These are phyloP conservation scores for Buddleja alternifolia DNA, from an alignment of 257 asterid species.

Conservation along the genomic window DNA sequence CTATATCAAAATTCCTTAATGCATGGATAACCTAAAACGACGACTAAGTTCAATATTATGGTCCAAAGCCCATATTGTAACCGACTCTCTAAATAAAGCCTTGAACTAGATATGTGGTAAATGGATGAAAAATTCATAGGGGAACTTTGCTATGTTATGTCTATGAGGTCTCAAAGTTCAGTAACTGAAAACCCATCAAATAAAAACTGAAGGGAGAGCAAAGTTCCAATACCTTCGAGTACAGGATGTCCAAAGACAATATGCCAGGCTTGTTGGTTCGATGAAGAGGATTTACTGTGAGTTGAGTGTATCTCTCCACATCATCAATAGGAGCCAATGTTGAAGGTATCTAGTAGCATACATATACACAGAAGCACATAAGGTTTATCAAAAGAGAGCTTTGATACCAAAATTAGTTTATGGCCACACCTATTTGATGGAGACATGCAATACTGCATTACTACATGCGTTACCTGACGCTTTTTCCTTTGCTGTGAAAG, in stretches of 20 bases:
- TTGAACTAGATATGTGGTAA: not conserved
- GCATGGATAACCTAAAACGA: not conserved
- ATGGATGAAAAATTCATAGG: not conserved
- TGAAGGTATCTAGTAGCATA: slow-evolving; percentile 57
- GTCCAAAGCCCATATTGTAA: slow-evolving; percentile 12
- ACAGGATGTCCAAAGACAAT: slow-evolving; percentile 76
- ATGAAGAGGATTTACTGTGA: slow-evolving; percentile 91
- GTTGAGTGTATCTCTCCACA: slow-evolving; percentile 87
- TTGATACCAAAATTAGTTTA: not conserved
- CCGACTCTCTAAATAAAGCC: not conserved
- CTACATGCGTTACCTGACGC: slow-evolving; percentile 66
- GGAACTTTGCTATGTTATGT: not conserved
- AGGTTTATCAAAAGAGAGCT: slow-evolving; percentile 6
- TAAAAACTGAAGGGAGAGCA: not conserved
- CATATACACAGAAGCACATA: slow-evolving; percentile 12
- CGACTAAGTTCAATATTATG: not conserved
- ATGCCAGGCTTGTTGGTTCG: slow-evolving; percentile 95
- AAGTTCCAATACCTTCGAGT: slow-evolving; percentile 63
- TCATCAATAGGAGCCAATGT: slow-evolving; percentile 80
- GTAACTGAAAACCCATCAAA: not conserved
- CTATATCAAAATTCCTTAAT: not conserved
- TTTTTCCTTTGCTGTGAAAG: slow-evolving; percentile 93
- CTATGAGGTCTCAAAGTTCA: slow-evolving; percentile 5
- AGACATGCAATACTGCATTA: slow-evolving; percentile 20
- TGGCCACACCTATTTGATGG: slow-evolving; percentile 7